A percentile compares a stretch with the other conserved stretches of the same genome.
Conservation (phyloP, 306 rosid species). For the Psophocarpus tetragonolobus region DNA sequence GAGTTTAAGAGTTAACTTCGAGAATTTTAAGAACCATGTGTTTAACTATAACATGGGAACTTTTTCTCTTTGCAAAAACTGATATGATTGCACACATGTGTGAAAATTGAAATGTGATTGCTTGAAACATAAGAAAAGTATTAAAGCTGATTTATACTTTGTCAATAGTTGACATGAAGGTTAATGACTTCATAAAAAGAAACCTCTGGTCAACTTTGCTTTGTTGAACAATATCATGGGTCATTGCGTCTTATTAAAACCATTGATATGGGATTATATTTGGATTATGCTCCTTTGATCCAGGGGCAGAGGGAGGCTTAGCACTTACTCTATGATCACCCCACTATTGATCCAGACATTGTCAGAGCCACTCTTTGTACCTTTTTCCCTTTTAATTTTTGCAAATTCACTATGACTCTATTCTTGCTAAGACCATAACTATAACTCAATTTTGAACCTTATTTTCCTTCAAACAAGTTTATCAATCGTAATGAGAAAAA, state of each 20-base stretch:
- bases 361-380: not conserved
- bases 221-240: not conserved
- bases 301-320: constrained; percentile 3
- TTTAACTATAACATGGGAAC: not conserved
- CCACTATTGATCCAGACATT: not conserved
- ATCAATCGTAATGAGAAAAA: not conserved
- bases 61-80: not conserved
- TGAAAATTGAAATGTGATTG: constrained; percentile 12
- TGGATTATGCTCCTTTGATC: not conserved
- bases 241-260: not conserved
- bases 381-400: not conserved
- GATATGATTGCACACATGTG: not conserved
- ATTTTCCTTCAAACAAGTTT: not conserved
- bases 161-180: constrained; percentile 5
- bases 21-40: no score
- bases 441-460: not conserved
- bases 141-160: not conserved
- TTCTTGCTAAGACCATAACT: not conserved
- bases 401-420: not conserved
- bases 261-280: constrained; percentile 6
- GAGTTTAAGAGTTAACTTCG: no score
- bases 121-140: constrained; percentile 6
- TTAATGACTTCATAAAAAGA: not conserved
- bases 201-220: not conserved
- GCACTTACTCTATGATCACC: not conserved